phyloP scores from a whole-genome alignment of 2,329 filamentous ascomycete genomes.

The Colletotrichum lupini region DNA sequence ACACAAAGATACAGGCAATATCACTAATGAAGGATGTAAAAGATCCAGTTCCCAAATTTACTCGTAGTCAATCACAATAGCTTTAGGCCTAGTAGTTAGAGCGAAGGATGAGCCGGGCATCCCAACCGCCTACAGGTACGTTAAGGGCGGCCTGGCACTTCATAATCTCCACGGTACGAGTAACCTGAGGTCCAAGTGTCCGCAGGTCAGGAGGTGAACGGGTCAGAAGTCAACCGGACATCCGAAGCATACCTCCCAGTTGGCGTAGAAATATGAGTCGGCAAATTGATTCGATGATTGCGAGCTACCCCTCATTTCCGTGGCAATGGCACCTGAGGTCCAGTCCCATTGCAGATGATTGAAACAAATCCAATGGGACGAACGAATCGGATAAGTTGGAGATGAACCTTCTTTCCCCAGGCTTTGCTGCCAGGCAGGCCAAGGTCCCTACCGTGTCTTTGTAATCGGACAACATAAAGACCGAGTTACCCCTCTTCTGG shows the following conservation, averaged over 20 bases:
- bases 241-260: neutral
- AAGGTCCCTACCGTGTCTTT: neutral
- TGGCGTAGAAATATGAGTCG: conserved; percentile 12
- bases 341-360: conserved; percentile 14
- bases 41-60: too few species aligned
- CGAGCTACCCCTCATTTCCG: conserved; percentile 26
- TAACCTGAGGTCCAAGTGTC: neutral
- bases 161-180: neutral
- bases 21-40: too few species aligned
- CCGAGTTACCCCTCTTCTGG: conserved; percentile 7
- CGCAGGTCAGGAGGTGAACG: neutral
- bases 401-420: neutral
- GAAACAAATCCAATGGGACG: conserved; percentile 18
- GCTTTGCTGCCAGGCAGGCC: neutral
- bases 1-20: too few species aligned
- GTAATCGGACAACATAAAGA: neutral
- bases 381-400: conserved; percentile 26
- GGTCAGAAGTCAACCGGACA: conserved; percentile 2
- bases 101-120: too few species aligned
- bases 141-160: too few species aligned
- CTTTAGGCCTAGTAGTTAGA: too few species aligned
- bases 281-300: neutral
- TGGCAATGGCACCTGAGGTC: neutral
- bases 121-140: too few species aligned
- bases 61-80: too few species aligned